Base-by-base conservation (phyloP, 2,329 filamentous ascomycete genomes). In the Monosporascus sp. region DNA sequence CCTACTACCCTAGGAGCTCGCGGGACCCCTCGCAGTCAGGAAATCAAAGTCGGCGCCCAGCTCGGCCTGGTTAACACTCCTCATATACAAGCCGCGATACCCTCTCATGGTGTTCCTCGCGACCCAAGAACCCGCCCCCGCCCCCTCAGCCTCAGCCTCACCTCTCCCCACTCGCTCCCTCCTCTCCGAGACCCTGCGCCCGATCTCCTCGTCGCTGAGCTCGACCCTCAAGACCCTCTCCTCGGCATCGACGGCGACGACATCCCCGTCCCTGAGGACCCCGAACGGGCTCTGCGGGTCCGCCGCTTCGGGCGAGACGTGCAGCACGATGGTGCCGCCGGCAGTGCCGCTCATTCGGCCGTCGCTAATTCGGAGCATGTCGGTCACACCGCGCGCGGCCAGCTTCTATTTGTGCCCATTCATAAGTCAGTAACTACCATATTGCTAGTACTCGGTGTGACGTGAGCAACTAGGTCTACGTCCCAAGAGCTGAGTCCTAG, bases 251-350 rank as follows among this genome's bases (percentile, higher is more conserved):
- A 93, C 94, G 0, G 83, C 87, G 48, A 97, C 84, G 24, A 85
- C 66, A 69, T 97, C 92, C 0, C 91, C 91, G 56, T 90, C 82
- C 55, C 76, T 71, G 3, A 96, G 84, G 1, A 95, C 72, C 0
- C 89, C 92, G 57, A 97, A 82, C 0, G 91, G 88, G 0, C 89
- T 91, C 11, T 82, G 84, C 0, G 89, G 88, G 31, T 80, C 71
- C 0, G 88, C 90, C 1, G 91, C 90, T 70, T 97, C 92, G 1
- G 92, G 92, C 2, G 86, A 86, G 6, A 96, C 86, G 62, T 97
- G 92, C 6, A 94, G 84, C 0, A 94, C 90, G 59, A 96, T 93
- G 53, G 94, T 97, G 0, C 92, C 92, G 47, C 95, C 91, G 2
- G 84, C 88, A 0, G 91, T 94, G 5, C 92, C 92, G 24, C 83